phyloP scores from a whole-genome alignment of 164 flowering plant species.

The Akebia trifoliata region DNA sequence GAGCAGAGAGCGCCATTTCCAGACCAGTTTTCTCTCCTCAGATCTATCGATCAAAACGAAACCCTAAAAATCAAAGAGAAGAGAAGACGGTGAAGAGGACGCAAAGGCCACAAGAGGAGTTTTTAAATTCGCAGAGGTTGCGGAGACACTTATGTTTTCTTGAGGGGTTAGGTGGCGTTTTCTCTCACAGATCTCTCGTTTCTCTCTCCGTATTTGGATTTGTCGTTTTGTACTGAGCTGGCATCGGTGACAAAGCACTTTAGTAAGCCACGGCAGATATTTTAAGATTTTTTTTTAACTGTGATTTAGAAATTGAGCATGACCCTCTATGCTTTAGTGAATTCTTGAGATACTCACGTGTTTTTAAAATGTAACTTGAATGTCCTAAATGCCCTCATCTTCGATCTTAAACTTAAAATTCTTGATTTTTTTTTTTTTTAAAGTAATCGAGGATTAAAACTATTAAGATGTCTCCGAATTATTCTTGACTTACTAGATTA shows the following conservation, averaged over 20 bases:
- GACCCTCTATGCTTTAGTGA: no score
- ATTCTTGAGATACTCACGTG: no score
- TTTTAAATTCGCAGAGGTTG: not conserved
- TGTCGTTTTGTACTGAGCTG: conserved; percentile 1
- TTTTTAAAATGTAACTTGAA: no score
- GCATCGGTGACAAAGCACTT: not conserved
- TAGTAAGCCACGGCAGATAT: not conserved
- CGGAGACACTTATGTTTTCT: conserved; percentile 2
- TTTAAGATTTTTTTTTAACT: not conserved
- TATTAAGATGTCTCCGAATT: no score
- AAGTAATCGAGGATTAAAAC: no score
- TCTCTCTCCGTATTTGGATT: not conserved
- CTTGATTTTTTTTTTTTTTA: no score
- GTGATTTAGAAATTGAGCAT: no score
- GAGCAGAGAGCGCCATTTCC: conserved; percentile 30
- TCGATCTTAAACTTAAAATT: no score
- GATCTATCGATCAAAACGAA: not conserved
- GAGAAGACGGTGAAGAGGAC: not conserved
- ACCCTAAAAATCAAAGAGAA: conserved; percentile 13
- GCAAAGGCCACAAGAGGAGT: not conserved
- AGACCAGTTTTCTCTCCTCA: not conserved
- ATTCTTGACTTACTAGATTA: no score
- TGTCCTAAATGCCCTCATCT: no score
- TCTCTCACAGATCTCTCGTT: not conserved
- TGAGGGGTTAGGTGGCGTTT: conserved; percentile 1